Evolutionary conservation across 805 yeast genomes (phyloP).

Genomic region (Metschnikowia reukaufii): DNA sequence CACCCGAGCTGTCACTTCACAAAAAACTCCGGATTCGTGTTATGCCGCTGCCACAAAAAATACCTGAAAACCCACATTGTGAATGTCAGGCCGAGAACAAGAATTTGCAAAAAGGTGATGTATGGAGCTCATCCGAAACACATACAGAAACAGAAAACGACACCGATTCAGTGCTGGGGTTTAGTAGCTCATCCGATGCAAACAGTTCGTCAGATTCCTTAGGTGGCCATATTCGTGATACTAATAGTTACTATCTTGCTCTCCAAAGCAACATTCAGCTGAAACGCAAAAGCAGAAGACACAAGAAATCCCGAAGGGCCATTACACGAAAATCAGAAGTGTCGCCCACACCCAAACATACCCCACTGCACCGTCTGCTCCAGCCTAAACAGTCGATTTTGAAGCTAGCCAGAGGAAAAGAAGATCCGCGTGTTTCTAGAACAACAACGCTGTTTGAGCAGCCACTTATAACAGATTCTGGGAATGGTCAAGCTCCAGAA

Average conservation of each 20-base stretch:
- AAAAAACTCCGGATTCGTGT: slow-evolving; percentile 45
- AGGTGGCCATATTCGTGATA: slow-evolving; percentile 9
- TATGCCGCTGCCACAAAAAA: slow-evolving; percentile 5
- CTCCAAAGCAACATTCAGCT: slow-evolving; percentile 14
- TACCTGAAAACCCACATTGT: not conserved
- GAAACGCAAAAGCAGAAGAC: slow-evolving; percentile 7
- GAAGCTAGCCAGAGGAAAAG: slow-evolving; percentile 19
- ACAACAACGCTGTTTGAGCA: too few relatives aligned
- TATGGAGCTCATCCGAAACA: slow-evolving; percentile 27
- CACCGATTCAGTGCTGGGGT: slow-evolving; percentile 9
- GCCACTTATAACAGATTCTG: too few relatives aligned
- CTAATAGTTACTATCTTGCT: slow-evolving; percentile 24
- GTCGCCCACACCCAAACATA: slow-evolving; percentile 27
- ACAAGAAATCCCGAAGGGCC: not conserved
- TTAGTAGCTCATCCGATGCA: slow-evolving; percentile 5
- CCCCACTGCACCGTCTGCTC: slow-evolving; percentile 42
- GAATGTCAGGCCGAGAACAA: not conserved
- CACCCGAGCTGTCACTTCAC: slow-evolving; percentile 38
- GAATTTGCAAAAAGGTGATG: slow-evolving; percentile 18
- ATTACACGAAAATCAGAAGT: not conserved
- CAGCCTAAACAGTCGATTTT: slow-evolving; percentile 45
- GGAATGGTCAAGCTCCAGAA: too few relatives aligned
- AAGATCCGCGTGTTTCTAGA: too few relatives aligned
- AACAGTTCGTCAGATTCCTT: slow-evolving; percentile 7
- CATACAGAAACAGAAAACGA: slow-evolving; percentile 14